Evolutionary conservation across 2,329 filamentous ascomycete species (phyloP), one percentile per base, ranked within the genome.

Genomic region (Xylaria sp.): DNA sequence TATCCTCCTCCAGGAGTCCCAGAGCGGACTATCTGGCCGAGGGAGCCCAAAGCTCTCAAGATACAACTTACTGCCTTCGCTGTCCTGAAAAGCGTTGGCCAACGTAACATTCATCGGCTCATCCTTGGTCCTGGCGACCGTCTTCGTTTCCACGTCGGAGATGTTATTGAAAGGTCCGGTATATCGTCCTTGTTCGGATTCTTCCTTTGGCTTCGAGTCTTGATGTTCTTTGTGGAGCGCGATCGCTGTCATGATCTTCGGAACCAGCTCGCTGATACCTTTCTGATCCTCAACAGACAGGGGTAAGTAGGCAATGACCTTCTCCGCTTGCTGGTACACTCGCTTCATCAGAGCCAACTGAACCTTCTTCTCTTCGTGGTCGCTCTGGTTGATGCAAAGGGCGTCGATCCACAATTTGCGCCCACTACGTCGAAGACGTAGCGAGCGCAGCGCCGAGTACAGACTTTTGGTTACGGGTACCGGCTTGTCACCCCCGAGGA

Each of bases 31-130:
- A 9, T 70, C 56, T 7, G 7, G 39, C 13, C 18, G 55, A 3
- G 68, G 64, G 18, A 70, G 59, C 10, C 68, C 68, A 23, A 67
- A 70, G 54, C 56, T 39, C 61, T 70, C 68, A 28, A 70, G 64
- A 56, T 58, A 70, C 13, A 54, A 15, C 34, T 65, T 34, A 6
- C 23, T 23, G 15, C 52, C 54, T 3, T 20, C 28, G 2, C n/a
- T 18, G 15, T 58, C 48, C 1, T 20, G n/a, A 5, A 56, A 44
- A 15, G 58, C 57, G 20, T 61, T 61, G 0, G 28, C 20, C 15
- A 69, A 6, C 9, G 60, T 28, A 32, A 41, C 39, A 32, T 39
- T 60, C 50, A 64, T 8, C 9, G 60, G 39, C 20, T 68, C 55
- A 20, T 18, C 51, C 25, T 64, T 23, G 8, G 20, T 41, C 8